Percentiles rank a stretch among this genome's conserved stretches.
phyloP scores from a whole-genome alignment of 495 filamentous ascomycete genomes.

The Tuber borchii region DNA sequence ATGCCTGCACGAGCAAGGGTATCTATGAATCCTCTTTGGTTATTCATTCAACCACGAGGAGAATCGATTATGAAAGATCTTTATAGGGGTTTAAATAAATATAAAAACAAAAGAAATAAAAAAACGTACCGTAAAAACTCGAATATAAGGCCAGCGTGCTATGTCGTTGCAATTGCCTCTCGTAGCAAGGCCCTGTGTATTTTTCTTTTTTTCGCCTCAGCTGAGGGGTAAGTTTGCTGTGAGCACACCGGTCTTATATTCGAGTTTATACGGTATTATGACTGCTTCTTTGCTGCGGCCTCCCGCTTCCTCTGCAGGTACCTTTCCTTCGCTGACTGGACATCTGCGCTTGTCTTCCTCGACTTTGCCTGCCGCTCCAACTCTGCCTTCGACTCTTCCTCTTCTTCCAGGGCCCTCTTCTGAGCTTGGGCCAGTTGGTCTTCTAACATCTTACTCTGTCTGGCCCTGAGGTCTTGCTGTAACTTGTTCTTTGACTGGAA shows the following conservation, averaged over 20 bases:
- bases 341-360: constrained; percentile 66
- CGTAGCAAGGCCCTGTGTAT: too few relatives aligned
- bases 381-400: constrained; percentile 62
- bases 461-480: constrained; percentile 60
- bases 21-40: not conserved
- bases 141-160: too few relatives aligned
- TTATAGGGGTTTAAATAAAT: not conserved
- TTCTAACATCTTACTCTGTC: constrained; percentile 83
- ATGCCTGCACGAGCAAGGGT: not conserved
- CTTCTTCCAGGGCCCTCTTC: constrained; percentile 66
- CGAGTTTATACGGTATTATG: too few relatives aligned
- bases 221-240: too few relatives aligned
- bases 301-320: constrained; percentile 79
- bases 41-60: not conserved
- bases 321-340: constrained; percentile 77
- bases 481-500: constrained; percentile 25
- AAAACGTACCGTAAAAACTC: too few relatives aligned
- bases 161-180: too few relatives aligned
- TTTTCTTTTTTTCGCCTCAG: too few relatives aligned
- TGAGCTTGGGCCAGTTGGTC: constrained; percentile 67
- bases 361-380: constrained; percentile 65
- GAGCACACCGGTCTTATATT: too few relatives aligned
- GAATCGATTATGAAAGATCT: not conserved
- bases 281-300: constrained; percentile 49
- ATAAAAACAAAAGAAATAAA: not conserved